Evolutionary conservation across 2,329 filamentous ascomycete species (phyloP).

Genomic region (Aspergillus viridinutans): DNA sequence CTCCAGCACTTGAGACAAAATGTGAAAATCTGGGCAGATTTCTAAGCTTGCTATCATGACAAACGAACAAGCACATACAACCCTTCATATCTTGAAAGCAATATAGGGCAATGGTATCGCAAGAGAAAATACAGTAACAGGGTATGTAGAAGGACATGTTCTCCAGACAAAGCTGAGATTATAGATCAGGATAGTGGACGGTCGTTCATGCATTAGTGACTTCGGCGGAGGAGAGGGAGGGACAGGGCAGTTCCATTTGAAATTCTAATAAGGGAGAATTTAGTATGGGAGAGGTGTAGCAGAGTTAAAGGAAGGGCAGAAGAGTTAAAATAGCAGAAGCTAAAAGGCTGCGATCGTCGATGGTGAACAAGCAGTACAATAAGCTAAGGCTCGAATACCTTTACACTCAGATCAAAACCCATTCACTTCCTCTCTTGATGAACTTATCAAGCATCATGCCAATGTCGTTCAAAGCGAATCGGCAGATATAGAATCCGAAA

Average conservation of each 20-base stretch:
- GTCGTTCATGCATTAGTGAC: neutral
- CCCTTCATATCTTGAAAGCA: neutral
- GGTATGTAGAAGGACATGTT: neutral
- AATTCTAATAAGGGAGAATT: neutral
- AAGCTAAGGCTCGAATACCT: neutral
- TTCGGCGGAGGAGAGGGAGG: too few species aligned
- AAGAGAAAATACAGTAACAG: neutral
- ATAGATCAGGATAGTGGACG: neutral
- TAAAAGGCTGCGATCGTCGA: neutral
- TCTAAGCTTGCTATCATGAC: neutral
- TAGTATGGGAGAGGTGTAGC: neutral
- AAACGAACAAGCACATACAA: neutral
- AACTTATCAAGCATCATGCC: conserved; percentile 88
- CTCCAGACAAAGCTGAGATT: neutral
- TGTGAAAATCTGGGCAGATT: neutral
- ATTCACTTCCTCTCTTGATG: conserved; percentile 93
- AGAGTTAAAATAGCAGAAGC: too few species aligned
- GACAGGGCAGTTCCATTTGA: neutral
- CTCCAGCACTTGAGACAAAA: neutral
- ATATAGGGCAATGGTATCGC: neutral
- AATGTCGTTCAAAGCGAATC: conserved; percentile 87
- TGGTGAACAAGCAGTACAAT: neutral
- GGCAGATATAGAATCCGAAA: conserved; percentile 93
- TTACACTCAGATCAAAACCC: conserved; percentile 60
- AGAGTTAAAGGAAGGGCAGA: neutral